Base-by-base conservation (phyloP, 352 stramenopile genomes). In the Phytophthora brassicae region DNA sequence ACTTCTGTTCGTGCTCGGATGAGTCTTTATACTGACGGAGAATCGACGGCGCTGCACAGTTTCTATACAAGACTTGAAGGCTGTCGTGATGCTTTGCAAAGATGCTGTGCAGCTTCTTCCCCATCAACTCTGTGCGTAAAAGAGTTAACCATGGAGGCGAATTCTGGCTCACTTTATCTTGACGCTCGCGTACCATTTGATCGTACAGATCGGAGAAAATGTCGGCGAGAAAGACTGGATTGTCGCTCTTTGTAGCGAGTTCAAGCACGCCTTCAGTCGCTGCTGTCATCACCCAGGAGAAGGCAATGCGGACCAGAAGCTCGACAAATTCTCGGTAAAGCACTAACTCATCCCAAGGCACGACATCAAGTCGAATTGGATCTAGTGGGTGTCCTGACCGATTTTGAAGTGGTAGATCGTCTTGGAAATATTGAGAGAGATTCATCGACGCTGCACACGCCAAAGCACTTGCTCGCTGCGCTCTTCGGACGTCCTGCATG, bases 301-400 rank as follows among this genome's bases (percentile, higher is more conserved):
- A 38, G n/a, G 74, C 74, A 11, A 88, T 60, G 8, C 80, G 75
- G 22, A 90, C 73, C n/a, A 90, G 72, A 22, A 90, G 51, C 55
- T 90, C 80, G 6, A 84, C 76, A 48, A 90, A 90, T 60, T 90
- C 80, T 9, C 80, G 74, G 31, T 68, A 88, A 0, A 88, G 60
- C 6, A 90, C 19, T 12, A 84, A 44, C 50, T 81, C 64, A 26
- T 78, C 63, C 52, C 62, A 67, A 14, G 66, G 68, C 8, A 81
- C 60, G 33, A 81, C 35, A 22, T 80, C 52, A 7, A 78, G 53
- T 16, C 56, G 55, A 35, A 13, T 54, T 41, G 62, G 51, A 24
- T 77, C 57, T 0, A 64, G 14, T 1, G 70, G 56, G 8, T 68
- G 47, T 47, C 55, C 61, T 7, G 26, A 44, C 8, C 33, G 60